Conservation (phyloP, 78 protist genomes). For the Cyanophora paradoxa region DNA sequence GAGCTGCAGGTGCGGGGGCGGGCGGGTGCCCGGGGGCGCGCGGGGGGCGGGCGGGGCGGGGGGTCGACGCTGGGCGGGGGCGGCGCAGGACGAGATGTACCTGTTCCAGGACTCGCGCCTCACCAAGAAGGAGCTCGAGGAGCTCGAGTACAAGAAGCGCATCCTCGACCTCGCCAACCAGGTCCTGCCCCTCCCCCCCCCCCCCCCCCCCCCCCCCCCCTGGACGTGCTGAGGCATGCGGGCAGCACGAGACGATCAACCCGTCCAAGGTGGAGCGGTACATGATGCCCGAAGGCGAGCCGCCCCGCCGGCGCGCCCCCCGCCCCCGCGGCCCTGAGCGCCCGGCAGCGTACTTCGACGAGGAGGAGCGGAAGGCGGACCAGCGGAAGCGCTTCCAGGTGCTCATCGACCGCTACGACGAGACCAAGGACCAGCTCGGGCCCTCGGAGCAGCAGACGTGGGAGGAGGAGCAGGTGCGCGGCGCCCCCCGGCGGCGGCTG, state of each 20-base stretch:
- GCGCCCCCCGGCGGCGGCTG: no score
- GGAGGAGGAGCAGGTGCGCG: slow-evolving; percentile 44
- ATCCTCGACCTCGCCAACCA: slow-evolving; percentile 57
- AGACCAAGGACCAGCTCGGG: background rate
- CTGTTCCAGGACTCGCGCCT: slow-evolving; percentile 52
- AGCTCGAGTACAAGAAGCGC: slow-evolving; percentile 49
- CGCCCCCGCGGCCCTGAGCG: no score
- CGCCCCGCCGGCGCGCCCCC: no score
- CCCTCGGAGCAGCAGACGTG: slow-evolving; percentile 51
- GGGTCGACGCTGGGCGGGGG: no score
- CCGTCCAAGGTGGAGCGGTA: slow-evolving; percentile 2
- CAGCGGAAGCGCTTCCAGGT: background rate
- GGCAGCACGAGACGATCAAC: slow-evolving; percentile 24
- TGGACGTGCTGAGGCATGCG: no score
- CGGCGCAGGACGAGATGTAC: slow-evolving; percentile 38
- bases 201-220: no score
- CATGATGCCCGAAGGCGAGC: slow-evolving; percentile 40
- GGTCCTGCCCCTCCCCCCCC: no score
- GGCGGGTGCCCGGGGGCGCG: no score
- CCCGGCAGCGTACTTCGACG: no score
- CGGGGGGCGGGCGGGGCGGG: no score
- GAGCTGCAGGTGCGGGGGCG: no score
- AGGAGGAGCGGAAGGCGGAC: background rate
- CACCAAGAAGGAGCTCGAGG: slow-evolving; percentile 48
- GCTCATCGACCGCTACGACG: slow-evolving; percentile 32